Base-by-base conservation (phyloP, 331 rosid genomes). In the Malus hybrid region DNA sequence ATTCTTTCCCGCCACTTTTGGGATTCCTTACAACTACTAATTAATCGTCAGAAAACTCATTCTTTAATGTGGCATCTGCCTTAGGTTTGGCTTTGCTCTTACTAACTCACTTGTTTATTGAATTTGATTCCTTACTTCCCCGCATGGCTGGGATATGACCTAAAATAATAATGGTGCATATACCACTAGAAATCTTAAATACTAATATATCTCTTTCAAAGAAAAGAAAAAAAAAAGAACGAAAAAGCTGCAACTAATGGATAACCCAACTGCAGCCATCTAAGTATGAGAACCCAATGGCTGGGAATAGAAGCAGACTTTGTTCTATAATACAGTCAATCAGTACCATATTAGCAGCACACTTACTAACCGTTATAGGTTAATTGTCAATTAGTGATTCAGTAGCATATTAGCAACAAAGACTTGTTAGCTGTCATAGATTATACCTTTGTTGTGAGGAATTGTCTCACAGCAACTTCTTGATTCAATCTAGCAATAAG, bases 401-500 rank as follows among this genome's bases (percentile, higher is more conserved):
- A 59, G 31, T 22, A 60, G 8, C 10, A 5, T 29, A 56, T 20
- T 4, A 71, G n/a, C 55, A 71, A 18, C 20, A 10, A 48, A 20
- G 15, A 18, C 63, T n/a, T 29, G 7, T 6, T 7, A 71, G 36
- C 32, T 2, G 48, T 32, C 20, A 22, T 20, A 54, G 27, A 32
- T n/a, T 32, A 73, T 80, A 92, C 99, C 97, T 92, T 92, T 33
- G 86, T 90, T 13, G 81, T 83, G 69, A 94, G 97, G 78, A 88
- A 90, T 78, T 89, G 87, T 82, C 90, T 89, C 70, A 88, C 89
- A 66, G 97, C 87, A 83, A 79, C 86, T 85, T 94, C 99, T 84
- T 94, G 97, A 83, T 90, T 84, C 82, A 88, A 81, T 84, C 99
- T 88, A 69, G 96, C 92, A 76, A 90, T 63, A 84, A 92, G 93